These are phyloP conservation scores for Aspergillus ochraceoroseus DNA, from an alignment of 2,329 filamentous ascomycete genomes.

Conservation along the genomic window DNA sequence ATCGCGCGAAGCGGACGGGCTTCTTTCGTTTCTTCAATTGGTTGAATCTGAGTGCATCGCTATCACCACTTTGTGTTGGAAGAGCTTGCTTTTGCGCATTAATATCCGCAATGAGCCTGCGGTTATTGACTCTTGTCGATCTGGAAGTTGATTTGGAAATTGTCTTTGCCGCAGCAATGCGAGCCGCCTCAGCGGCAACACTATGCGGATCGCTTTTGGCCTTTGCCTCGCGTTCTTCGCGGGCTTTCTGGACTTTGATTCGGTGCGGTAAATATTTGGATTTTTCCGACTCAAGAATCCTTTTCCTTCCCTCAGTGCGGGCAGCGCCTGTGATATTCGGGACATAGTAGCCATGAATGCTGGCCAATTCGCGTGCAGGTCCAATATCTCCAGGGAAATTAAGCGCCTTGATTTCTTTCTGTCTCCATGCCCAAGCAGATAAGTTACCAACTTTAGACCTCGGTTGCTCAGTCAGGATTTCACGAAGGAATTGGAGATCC, in stretches of 20 bases:
- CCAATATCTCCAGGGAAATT: conserved; percentile 56
- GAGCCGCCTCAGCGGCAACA: conserved; percentile 64
- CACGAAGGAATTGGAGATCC: conserved; percentile 55
- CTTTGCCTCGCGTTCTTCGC: conserved; percentile 80
- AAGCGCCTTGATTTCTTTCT: conserved; percentile 66
- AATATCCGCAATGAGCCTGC: conserved; percentile 87
- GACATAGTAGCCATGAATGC: conserved; percentile 69
- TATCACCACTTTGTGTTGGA: conserved; percentile 66
- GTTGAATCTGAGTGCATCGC: conserved; percentile 93
- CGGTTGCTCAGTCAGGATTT: conserved; percentile 47
- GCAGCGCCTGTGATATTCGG: conserved; percentile 80
- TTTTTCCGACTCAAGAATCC: conserved; percentile 95
- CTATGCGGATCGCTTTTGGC: conserved; percentile 59
- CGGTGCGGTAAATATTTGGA: conserved; percentile 97
- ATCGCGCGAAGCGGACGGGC: conserved; percentile 94
- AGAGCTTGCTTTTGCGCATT: conserved; percentile 83
- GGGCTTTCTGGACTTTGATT: conserved; percentile 87
- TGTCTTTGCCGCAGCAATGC: conserved; percentile 71
- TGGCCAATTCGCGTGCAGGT: conserved; percentile 49
- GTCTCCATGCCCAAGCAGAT: conserved; percentile 64
- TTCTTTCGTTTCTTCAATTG: conserved; percentile 99
- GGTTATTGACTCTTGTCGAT: conserved; percentile 91
- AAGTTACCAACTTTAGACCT: conserved; percentile 53
- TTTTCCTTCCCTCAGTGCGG: conserved; percentile 87
- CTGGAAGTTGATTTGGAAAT: conserved; percentile 84